Evolutionary conservation across 192 early-diverging fungal species (phyloP).

Genomic region (Pilaira anomala): DNA sequence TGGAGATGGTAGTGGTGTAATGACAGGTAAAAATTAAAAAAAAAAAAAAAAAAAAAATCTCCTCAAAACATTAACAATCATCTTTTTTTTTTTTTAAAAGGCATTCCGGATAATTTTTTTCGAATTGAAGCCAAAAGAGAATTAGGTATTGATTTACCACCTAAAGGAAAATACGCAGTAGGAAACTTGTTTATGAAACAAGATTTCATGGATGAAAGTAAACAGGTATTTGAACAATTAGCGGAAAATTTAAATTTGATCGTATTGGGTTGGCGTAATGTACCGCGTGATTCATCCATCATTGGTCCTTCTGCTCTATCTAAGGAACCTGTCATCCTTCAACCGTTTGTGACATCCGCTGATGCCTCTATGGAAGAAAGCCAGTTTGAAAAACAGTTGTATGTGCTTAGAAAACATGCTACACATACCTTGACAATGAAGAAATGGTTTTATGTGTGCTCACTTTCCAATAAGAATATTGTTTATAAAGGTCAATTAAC

Average conservation of each 20-base stretch:
- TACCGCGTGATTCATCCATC: constrained; percentile 82
- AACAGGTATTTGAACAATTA: constrained; percentile 74
- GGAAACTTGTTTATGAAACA: constrained; percentile 92
- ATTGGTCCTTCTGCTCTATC: constrained; percentile 85
- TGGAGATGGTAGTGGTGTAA: constrained; percentile 98
- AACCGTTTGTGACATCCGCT: constrained; percentile 84
- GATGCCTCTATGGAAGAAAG: constrained; percentile 44
- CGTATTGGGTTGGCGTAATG: constrained; percentile 86
- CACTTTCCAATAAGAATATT: constrained; percentile 88
- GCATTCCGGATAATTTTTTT: constrained; percentile 89
- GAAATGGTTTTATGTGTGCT: constrained; percentile 98
- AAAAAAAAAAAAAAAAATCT: too few species aligned
- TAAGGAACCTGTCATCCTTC: constrained; percentile 89
- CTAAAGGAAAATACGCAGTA: constrained; percentile 87
- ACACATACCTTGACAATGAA: constrained; percentile 80
- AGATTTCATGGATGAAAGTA: constrained; percentile 67
- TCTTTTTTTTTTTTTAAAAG: too few species aligned
- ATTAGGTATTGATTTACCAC: constrained; percentile 66
- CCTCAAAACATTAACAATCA: too few species aligned
- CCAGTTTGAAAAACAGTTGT: constrained; percentile 83
- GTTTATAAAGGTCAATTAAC: constrained; percentile 97
- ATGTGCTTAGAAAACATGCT: constrained; percentile 85
- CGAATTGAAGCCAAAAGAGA: constrained; percentile 54
- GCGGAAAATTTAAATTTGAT: constrained; percentile 70
- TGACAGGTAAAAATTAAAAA: constrained; percentile 54